Percentiles rank a stretch among this genome's conserved stretches.
These are phyloP conservation scores for Epichloe sibirici DNA, from an alignment of 2,329 filamentous ascomycete species.

Conservation along the genomic window DNA sequence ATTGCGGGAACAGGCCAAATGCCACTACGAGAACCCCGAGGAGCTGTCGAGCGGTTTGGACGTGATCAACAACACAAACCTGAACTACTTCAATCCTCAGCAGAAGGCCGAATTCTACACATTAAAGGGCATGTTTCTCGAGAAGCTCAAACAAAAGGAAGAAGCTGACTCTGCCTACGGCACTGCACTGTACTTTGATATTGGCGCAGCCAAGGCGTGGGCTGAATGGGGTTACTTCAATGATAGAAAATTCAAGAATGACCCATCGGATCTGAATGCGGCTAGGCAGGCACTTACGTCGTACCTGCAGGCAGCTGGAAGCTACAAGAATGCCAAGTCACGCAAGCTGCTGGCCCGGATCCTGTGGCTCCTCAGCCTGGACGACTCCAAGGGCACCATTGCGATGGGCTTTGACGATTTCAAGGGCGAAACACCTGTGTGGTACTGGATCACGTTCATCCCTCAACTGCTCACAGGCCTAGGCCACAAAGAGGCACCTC, in stretches of 20 bases:
- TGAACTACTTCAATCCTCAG: constrained; percentile 92
- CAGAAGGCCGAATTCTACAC: constrained; percentile 99
- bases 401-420: constrained; percentile 85
- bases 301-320: constrained; percentile 87
- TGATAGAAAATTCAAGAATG: constrained; percentile 88
- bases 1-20: constrained; percentile 95
- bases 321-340: constrained; percentile 95
- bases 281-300: constrained; percentile 90
- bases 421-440: constrained; percentile 93
- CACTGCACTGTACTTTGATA: constrained; percentile 89
- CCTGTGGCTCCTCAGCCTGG: constrained; percentile 87
- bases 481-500: constrained; percentile 78
- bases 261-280: constrained; percentile 67
- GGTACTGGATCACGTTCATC: constrained; percentile 99
- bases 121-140: constrained; percentile 97
- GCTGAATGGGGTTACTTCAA: constrained; percentile 99
- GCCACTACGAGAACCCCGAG: constrained; percentile 90
- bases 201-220: constrained; percentile 93
- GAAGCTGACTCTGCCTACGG: constrained; percentile 93
- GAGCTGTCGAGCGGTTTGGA: constrained; percentile 89
- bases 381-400: constrained; percentile 74
- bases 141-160: constrained; percentile 79
- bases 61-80: constrained; percentile 98
- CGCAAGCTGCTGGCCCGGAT: constrained; percentile 87
- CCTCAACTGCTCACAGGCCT: constrained; percentile 88